A percentile compares a stretch with the other conserved stretches of the same genome.
Conservation (phyloP, 768 basidiomycete genomes). For the Serendipita sp. region DNA sequence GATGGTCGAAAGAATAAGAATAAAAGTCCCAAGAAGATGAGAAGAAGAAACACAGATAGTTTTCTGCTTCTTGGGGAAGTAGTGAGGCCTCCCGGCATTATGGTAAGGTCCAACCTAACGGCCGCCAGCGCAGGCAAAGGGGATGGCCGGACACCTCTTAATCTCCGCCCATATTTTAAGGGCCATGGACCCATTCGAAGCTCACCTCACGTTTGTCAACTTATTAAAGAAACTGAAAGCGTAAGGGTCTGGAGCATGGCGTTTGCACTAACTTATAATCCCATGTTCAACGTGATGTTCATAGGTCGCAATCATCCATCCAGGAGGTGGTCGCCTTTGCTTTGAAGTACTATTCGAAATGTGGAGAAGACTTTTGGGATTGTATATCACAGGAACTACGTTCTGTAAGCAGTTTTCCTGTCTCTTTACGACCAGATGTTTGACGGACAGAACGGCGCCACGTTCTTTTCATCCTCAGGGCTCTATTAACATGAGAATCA, state of each 20-base stretch:
- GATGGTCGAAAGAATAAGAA: not conserved
- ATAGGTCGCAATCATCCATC: conserved; percentile 71
- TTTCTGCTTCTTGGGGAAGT: not conserved
- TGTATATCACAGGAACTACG: conserved; percentile 82
- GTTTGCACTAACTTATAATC: not conserved
- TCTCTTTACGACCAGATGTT: not conserved
- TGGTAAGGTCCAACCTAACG: not conserved
- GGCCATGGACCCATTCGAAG: conserved; percentile 57
- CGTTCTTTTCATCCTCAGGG: conserved; percentile 30
- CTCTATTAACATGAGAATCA: conserved; percentile 80
- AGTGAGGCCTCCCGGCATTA: not conserved
- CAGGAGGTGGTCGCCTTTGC: conserved; percentile 77
- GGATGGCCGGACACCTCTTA: not conserved
- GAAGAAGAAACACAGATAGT: not conserved
- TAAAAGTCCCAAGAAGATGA: not conserved
- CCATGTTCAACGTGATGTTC: conserved; percentile 11
- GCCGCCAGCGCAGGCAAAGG: not conserved
- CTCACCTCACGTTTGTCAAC: conserved; percentile 55
- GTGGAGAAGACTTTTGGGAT: conserved; percentile 89
- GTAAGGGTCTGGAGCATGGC: conserved; percentile 23
- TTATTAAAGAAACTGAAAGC: conserved; percentile 50
- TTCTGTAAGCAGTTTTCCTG: conserved; percentile 35
- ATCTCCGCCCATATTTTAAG: not conserved
- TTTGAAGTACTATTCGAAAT: conserved; percentile 65
- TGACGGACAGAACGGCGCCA: not conserved